Percentiles rank a stretch among this genome's conserved stretches.
Evolutionary conservation across 2,329 filamentous ascomycete species (phyloP).

Genomic region (Scopulariopsis brevicaulis): DNA sequence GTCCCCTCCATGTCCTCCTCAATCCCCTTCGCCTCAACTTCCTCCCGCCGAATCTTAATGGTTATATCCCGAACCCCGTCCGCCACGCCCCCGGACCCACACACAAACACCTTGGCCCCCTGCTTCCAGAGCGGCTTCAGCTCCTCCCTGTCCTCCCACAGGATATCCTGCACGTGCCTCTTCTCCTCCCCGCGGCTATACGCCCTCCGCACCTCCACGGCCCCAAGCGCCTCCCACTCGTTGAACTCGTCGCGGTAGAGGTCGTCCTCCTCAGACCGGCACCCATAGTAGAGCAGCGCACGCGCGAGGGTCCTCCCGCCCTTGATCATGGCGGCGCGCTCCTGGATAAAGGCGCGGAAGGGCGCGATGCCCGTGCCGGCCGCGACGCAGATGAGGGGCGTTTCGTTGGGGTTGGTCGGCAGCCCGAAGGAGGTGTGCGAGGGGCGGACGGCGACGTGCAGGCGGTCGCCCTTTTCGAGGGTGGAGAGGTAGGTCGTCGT

Average conservation of each 20-base stretch:
- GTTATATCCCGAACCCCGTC: slow-evolving; percentile 30
- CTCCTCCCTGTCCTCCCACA: slow-evolving; percentile 23
- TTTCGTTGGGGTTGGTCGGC: slow-evolving; percentile 28
- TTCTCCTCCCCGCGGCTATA: slow-evolving; percentile 38
- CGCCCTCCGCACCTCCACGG: slow-evolving; percentile 48
- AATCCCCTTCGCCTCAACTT: slow-evolving; percentile 15
- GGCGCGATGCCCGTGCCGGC: slow-evolving; percentile 48
- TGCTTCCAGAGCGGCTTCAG: slow-evolving; percentile 24
- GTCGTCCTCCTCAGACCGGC: slow-evolving; percentile 41
- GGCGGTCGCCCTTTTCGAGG: slow-evolving; percentile 27
- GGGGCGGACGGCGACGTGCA: slow-evolving; percentile 37
- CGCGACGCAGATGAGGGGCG: slow-evolving; percentile 37
- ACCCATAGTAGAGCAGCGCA: slow-evolving; percentile 56
- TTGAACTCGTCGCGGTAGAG: slow-evolving; percentile 48
- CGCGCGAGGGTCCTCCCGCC: slow-evolving; percentile 43
- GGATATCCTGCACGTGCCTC: slow-evolving; percentile 31
- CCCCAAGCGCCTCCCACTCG: slow-evolving; percentile 47
- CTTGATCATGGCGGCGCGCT: slow-evolving; percentile 39
- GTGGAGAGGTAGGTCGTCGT: slow-evolving; percentile 48
- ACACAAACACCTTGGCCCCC: slow-evolving; percentile 50
- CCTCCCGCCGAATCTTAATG: slow-evolving; percentile 21
- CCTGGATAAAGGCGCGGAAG: slow-evolving; percentile 52
- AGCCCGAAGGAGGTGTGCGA: slow-evolving; percentile 34
- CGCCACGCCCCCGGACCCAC: slow-evolving; percentile 44
- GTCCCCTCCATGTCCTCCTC: slow-evolving; percentile 24